phyloP scores from a whole-genome alignment of 2,329 filamentous ascomycete genomes.

The Dichotomopilus funicola region DNA sequence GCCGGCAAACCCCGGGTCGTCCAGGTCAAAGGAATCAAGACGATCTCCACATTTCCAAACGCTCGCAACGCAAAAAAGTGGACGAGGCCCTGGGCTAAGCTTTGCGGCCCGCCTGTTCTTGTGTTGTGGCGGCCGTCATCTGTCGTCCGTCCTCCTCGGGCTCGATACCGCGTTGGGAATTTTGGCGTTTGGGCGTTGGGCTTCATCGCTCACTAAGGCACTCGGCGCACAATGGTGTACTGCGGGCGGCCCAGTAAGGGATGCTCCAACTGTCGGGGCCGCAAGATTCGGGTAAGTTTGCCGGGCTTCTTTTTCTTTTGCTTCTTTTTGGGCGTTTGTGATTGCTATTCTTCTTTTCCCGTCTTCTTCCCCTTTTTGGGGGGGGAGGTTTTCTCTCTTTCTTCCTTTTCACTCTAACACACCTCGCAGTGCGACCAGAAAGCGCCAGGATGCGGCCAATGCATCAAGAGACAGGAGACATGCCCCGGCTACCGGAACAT shows the following conservation, averaged over 20 bases:
- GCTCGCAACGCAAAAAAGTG: no score
- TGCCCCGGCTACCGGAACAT: conserved; percentile 52
- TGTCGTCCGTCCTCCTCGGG: conserved; percentile 8
- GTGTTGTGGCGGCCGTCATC: conserved; percentile 3
- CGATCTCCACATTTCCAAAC: no score
- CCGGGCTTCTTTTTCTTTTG: not conserved
- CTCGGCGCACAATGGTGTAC: conserved; percentile 42
- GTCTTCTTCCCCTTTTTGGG: no score
- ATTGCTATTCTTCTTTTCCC: not conserved
- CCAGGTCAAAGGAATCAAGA: no score
- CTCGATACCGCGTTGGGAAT: conserved; percentile 1
- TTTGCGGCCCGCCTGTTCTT: no score
- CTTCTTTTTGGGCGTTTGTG: not conserved
- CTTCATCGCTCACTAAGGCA: no score
- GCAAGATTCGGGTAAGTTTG: conserved; percentile 48
- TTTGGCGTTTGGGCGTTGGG: no score
- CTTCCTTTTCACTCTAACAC: no score
- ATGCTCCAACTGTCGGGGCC: conserved; percentile 48
- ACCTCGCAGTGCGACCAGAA: conserved; percentile 45
- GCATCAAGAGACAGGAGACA: conserved; percentile 43
- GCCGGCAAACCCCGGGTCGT: no score
- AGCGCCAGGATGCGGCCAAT: conserved; percentile 48
- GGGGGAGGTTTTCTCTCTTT: no score
- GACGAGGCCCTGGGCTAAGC: no score
- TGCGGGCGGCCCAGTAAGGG: conserved; percentile 53